Evolutionary conservation across 257 asterid genomes (phyloP), one percentile per base, ranked within the genome.

Genomic region (Scutellaria galericulata): DNA sequence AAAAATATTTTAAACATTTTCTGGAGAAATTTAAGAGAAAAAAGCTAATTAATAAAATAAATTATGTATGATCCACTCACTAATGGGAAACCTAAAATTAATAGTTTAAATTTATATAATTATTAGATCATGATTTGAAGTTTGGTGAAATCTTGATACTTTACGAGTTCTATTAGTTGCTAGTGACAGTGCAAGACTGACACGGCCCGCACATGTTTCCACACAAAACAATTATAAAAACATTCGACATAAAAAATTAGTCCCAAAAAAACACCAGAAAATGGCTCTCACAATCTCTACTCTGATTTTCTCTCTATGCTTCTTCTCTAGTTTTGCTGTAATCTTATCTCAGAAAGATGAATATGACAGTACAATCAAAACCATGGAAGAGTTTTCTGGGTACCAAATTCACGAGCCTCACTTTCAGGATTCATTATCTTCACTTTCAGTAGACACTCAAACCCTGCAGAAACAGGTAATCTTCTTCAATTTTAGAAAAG

Each of bases 361-460:
- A 54, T 57, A 79, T 46, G 91, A 78, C 67, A 75, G 83, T 13
- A 80, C 84, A 3, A 77, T 58, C 74, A 85, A 75, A 83, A 92
- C 88, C 64, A 89, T 89, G 96, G 96, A 89, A 83, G 89, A 84
- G n/a, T 92, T 92, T 80, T 92, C 96, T n/a, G 97, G 97, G 68
- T 86, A 88, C 77, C 86, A 82, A 70, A 79, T 88, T 80, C 88
- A 80, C 46, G 96, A 89, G 79, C 85, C 90, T 39, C 73, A 42
- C 3, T 70, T 75, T 22, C 67, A 78, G 15, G 75, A 80, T 64
- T 81, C 80, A 7, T 84, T 90, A 18, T 85, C 92, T 79, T 77
- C 96, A 62, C 85, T 89, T 41, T 80, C 85, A 24, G 95, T 91
- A 18, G 90, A 91, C 60, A 70, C 80, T 80, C 76, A 77, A 46